phyloP scores from a whole-genome alignment of 2,329 filamentous ascomycete genomes.

The Tolypocladium guangdongense region DNA sequence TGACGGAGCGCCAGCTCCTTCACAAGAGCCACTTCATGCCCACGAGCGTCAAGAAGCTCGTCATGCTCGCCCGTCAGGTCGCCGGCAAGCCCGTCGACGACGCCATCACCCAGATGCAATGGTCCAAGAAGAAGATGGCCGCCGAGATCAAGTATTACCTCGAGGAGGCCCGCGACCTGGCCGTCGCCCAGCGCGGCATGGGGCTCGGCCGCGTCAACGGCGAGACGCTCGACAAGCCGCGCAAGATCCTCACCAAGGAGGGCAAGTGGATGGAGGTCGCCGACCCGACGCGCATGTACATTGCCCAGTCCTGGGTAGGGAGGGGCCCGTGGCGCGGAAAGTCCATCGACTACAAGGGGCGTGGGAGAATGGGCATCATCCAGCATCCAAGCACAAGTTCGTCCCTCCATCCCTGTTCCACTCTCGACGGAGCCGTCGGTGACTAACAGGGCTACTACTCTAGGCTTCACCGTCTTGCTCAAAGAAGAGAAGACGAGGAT shows the following conservation, averaged over 20 bases:
- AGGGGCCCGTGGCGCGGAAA: slow-evolving; percentile 52
- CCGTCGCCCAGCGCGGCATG: slow-evolving; percentile 75
- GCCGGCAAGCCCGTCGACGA: slow-evolving; percentile 89
- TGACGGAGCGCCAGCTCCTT: slow-evolving; percentile 43
- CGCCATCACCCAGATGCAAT: slow-evolving; percentile 88
- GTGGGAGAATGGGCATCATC: slow-evolving; percentile 59
- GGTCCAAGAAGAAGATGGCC: slow-evolving; percentile 87
- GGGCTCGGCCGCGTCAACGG: slow-evolving; percentile 46
- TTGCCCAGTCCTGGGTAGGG: slow-evolving; percentile 89
- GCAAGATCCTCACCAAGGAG: slow-evolving; percentile 60
- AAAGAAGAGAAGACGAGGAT: slow-evolving; percentile 92
- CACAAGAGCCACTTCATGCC: slow-evolving; percentile 63
- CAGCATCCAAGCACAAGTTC: slow-evolving; percentile 64
- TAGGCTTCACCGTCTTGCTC: slow-evolving; percentile 67
- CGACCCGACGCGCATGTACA: slow-evolving; percentile 75
- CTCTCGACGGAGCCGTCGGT: neutral
- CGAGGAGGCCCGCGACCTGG: slow-evolving; percentile 69
- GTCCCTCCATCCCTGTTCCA: slow-evolving; percentile 22
- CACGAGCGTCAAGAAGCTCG: slow-evolving; percentile 86
- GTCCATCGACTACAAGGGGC: slow-evolving; percentile 60
- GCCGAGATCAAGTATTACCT: slow-evolving; percentile 70
- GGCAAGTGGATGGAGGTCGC: slow-evolving; percentile 60
- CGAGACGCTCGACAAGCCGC: slow-evolving; percentile 24
- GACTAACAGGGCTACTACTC: slow-evolving; percentile 5
- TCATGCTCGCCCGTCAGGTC: slow-evolving; percentile 77